Base-by-base conservation (phyloP, 75 land plant genomes). In the Ceratopteris richardii region DNA sequence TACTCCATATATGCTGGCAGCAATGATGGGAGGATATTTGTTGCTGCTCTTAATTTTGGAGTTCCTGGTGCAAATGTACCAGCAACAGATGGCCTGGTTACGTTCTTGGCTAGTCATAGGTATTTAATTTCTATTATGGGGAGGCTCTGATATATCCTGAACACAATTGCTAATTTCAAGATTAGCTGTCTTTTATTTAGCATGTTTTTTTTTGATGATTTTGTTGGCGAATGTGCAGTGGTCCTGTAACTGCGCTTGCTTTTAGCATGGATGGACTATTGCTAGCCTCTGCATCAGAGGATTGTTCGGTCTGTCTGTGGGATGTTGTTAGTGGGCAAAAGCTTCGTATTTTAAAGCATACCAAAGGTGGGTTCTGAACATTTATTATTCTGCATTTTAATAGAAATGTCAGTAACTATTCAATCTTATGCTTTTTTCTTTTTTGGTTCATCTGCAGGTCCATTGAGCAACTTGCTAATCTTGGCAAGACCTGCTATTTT, bases 201-300 rank as follows among this genome's bases (percentile, higher is more conserved):
- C 9, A 9, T 33, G 9, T 33, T 33, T 33, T 33, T 9, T 33
- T 3, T 33, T 33, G 9, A 33, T 33, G 37, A 33, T 3, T 4
- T 4, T 33, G 3, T 33, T 33, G 7, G 37, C 3, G 37, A 4
- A 33, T 33, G 47, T 42, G 59, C 85, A 89, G 92, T 61, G 80
- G 83, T 54, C 77, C 88, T 42, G 80, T 91, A 13, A 84, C 84
- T 25, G 76, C 81, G 61, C 51, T 91, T 25, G 97, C 81, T 51
- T 83, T 80, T 54, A 69, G 83, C 72, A 70, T 62, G 66, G 85
- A 84, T 77, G 97, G 97, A 36, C 48, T 69, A 17, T 53, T 62
- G 7, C 60, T 91, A 59, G 68, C 86, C 29, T 87, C 88, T 57
- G 97, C 94, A 33, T 87, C 97, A 51, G 92, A 87, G 65, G 97